phyloP scores from a whole-genome alignment of 2,329 filamentous ascomycete genomes.

The Fusarium sacchari region DNA sequence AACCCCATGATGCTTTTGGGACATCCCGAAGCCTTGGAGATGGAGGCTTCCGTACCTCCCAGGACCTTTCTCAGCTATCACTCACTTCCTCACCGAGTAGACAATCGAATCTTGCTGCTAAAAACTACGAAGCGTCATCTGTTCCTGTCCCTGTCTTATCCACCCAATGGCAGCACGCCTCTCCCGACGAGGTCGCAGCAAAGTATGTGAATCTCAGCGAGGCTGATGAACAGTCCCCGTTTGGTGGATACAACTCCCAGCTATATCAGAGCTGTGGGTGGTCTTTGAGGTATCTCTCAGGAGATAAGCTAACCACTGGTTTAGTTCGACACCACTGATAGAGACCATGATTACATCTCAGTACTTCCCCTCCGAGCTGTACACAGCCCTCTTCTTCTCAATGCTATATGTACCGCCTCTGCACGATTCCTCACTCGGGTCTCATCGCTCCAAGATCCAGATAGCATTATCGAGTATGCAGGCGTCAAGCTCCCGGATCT shows the following conservation, averaged over 20 bases:
- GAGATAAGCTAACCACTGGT: accelerated
- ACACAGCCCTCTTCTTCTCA: neutral
- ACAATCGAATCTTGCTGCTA: accelerated
- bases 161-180: neutral
- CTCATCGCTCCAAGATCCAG: accelerated
- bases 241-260: neutral
- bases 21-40: neutral
- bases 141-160: accelerated
- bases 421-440: neutral
- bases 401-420: neutral
- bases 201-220: neutral
- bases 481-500: accelerated
- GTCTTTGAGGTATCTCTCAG: accelerated
- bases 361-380: neutral
- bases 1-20: accelerated
- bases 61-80: accelerated
- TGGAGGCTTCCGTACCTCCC: accelerated
- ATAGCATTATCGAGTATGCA: accelerated
- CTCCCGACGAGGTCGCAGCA: accelerated
- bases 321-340: neutral
- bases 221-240: neutral
- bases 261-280: too few relatives aligned
- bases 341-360: neutral
- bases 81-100: neutral
- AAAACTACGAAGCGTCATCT: accelerated